Base-by-base conservation (phyloP, 2,329 filamentous ascomycete species). In the Scortechinia acanthostroma region DNA sequence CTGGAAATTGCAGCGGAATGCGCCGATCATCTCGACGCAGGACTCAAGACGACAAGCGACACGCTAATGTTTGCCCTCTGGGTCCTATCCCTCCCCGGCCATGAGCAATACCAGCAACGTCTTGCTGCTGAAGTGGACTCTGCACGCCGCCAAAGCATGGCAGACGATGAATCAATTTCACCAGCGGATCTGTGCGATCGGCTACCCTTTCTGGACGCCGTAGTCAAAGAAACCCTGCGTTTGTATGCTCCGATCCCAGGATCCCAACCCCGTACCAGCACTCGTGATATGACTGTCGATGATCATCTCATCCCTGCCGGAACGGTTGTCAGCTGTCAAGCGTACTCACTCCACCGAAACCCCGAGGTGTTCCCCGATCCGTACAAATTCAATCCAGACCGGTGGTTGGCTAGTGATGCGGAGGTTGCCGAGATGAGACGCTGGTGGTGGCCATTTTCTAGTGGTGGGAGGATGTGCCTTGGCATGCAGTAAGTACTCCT, bases 31-130 rank as follows among this genome's bases (percentile, higher is more conserved):
- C 61, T 77, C 13, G 58, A 72, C 1, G 74, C 73, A 0, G 73
- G 72, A 0, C 72, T 76, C 6, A 70, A 76, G 46, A 77, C 73
- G 0, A 75, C 71, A 1, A 69, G 69, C 20, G 71, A 77, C 43
- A 71, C 71, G 0, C 48, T 74, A 2, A 73, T 73, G 64, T 76
- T 73, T 47, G 53, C 68, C 0, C 57, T 76, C 14, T 76, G 70
- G 68, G 57, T 65, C 0, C 59, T 77, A 1, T 76, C 73, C 0
- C 58, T 61, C 1, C 66, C 65, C 0, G 58, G 64, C 22, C 62
- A 73, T 43, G 44, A 51, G 3, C 45, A 49, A 4, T 67, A 64
- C n/a, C 74, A 79, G 52, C 50, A 66, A 1, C 64, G 58, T 5
- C 55, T 79, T 2, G 56, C 62, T 5, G 52, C 59, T 2, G 74